Percentiles rank a stretch among this genome's conserved stretches.
phyloP scores from a whole-genome alignment of 495 filamentous ascomycete genomes.

The Haplographium delicatum region DNA sequence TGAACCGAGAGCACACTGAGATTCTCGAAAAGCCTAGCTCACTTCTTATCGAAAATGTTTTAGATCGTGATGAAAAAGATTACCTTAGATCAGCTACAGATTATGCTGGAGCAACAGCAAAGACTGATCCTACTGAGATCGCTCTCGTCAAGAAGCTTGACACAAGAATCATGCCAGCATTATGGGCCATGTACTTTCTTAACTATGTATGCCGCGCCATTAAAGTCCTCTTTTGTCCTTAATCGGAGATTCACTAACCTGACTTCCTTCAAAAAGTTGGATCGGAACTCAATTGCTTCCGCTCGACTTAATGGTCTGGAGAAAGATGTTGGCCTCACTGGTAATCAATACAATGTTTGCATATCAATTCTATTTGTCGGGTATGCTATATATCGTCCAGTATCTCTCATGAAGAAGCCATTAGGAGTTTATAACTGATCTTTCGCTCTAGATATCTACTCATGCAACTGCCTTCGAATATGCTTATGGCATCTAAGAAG shows the following conservation, averaged over 20 bases:
- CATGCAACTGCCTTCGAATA: constrained; percentile 39
- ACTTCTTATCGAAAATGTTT: too few relatives aligned
- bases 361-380: constrained; percentile 47
- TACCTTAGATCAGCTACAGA: too few relatives aligned
- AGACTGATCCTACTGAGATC: constrained; percentile 8
- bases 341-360: constrained; percentile 46
- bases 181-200: constrained; percentile 16
- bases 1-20: too few relatives aligned
- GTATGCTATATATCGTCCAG: too few relatives aligned
- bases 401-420: too few relatives aligned
- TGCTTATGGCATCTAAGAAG: constrained; percentile 32
- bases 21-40: too few relatives aligned
- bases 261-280: constrained; percentile 15
- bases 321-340: constrained; percentile 40
- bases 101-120: too few relatives aligned
- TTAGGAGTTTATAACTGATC: background rate
- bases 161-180: constrained; percentile 15
- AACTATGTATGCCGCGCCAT: too few relatives aligned
- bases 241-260: background rate
- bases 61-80: too few relatives aligned
- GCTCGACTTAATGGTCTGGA: constrained; percentile 42
- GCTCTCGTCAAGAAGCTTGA: constrained; percentile 15
- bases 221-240: background rate
- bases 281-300: constrained; percentile 41
- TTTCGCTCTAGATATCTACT: constrained; percentile 23